Conservation (phyloP, 192 early-diverging fungal species). For the Backusella luteola region DNA sequence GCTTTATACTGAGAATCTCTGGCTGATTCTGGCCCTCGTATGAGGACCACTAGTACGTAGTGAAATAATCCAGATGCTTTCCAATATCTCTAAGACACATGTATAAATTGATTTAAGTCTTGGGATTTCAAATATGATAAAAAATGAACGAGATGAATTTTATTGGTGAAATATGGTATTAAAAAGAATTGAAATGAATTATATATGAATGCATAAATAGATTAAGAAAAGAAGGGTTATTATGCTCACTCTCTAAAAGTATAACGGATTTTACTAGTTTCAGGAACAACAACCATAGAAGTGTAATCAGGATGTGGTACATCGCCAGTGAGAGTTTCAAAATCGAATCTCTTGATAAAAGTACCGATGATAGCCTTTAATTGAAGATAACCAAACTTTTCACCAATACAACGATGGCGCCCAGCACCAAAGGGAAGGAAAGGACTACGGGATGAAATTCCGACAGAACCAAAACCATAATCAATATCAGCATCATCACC, state of each 20-base stretch:
- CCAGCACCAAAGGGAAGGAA: conserved; percentile 97
- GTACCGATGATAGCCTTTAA: conserved; percentile 89
- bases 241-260: conserved; percentile 33
- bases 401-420: conserved; percentile 98
- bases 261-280: conserved; percentile 52
- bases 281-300: conserved; percentile 88
- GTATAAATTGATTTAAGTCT: neutral
- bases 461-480: conserved; percentile 75
- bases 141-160: neutral
- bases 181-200: neutral
- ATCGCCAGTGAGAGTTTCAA: conserved; percentile 54
- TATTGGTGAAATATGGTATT: conserved; percentile 3
- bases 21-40: no score
- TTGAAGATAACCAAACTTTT: conserved; percentile 92
- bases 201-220: conserved; percentile 1
- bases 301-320: conserved; percentile 87
- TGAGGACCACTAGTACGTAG: no score
- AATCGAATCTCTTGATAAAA: conserved; percentile 77
- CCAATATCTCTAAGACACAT: no score
- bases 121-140: neutral
- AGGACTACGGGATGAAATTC: conserved; percentile 66
- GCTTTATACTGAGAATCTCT: no score
- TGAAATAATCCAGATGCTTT: no score
- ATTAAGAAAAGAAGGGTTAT: neutral
- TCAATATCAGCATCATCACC: conserved; percentile 56